phyloP scores from a whole-genome alignment of 2,329 filamentous ascomycete genomes.

The Fusarium domesticum region DNA sequence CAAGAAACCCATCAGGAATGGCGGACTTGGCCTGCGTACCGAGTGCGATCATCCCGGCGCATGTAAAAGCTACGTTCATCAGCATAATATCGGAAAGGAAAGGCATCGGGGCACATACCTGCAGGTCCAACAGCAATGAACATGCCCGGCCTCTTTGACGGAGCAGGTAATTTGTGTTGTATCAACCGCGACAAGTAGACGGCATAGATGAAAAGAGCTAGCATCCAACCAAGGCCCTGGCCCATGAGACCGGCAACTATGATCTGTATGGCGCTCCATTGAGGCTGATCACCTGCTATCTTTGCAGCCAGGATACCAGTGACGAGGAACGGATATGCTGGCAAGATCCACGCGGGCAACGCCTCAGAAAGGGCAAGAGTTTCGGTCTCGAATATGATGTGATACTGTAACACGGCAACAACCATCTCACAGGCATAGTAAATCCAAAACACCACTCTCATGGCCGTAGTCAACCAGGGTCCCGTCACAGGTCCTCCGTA shows the following conservation, averaged over 20 bases:
- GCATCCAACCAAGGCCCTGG: conserved; percentile 51
- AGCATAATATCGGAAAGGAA: background rate
- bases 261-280: conserved; percentile 46
- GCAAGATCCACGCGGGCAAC: conserved; percentile 54
- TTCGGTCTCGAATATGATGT: conserved; percentile 32
- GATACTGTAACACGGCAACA: conserved; percentile 29
- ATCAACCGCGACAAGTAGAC: conserved; percentile 46
- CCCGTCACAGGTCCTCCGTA: conserved; percentile 52
- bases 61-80: conserved; percentile 41
- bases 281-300: conserved; percentile 46
- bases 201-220: conserved; percentile 46
- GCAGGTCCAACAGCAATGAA: conserved; percentile 54
- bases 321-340: conserved; percentile 54
- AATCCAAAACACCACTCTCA: conserved; percentile 49
- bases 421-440: conserved; percentile 39
- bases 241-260: conserved; percentile 49
- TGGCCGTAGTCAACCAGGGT: conserved; percentile 45
- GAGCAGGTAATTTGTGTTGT: conserved; percentile 46
- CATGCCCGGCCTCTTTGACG: conserved; percentile 50
- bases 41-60: conserved; percentile 43
- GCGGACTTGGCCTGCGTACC: conserved; percentile 28
- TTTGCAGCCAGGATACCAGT: conserved; percentile 50
- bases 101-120: conserved; percentile 10
- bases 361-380: conserved; percentile 47
- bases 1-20: conserved; percentile 22